These are phyloP conservation scores for Novymonas esmeraldas DNA, from an alignment of 208 protist genomes.

Conservation along the genomic window DNA sequence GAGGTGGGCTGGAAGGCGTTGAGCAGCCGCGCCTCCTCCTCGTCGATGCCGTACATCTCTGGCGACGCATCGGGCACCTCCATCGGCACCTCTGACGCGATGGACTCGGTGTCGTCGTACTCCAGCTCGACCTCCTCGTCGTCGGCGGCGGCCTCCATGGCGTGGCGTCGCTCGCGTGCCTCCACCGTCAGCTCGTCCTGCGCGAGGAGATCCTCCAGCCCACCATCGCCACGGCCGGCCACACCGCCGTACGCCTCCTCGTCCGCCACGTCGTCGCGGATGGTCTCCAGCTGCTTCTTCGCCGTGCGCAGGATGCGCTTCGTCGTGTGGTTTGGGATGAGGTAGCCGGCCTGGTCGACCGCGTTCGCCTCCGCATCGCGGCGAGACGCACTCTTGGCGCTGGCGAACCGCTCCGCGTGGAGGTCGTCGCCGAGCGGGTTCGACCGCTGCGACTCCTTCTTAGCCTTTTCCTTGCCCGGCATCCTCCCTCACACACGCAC, in stretches of 20 bases:
- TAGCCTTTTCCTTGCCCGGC: slow-evolving; percentile 51
- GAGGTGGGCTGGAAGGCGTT: slow-evolving; percentile 89
- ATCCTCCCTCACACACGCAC: too few relatives aligned
- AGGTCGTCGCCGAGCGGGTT: slow-evolving; percentile 87
- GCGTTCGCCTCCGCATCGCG: slow-evolving; percentile 33
- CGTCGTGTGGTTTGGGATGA: slow-evolving; percentile 75
- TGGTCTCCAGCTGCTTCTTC: slow-evolving; percentile 65
- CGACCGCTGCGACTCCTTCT: slow-evolving; percentile 37
- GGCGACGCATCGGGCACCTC: slow-evolving; percentile 63
- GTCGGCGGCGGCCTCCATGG: slow-evolving; percentile 49
- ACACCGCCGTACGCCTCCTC: slow-evolving; percentile 23
- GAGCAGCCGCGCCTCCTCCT: slow-evolving; percentile 88
- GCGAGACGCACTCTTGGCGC: slow-evolving; percentile 36
- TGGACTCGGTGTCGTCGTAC: slow-evolving; percentile 83
- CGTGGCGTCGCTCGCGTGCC: slow-evolving; percentile 12
- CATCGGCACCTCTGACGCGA: slow-evolving; percentile 77
- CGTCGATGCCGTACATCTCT: slow-evolving; percentile 87
- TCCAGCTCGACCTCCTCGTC: slow-evolving; percentile 65
- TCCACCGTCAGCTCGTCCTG: slow-evolving; percentile 21
- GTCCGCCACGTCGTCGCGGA: slow-evolving; percentile 47
- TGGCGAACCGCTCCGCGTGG: slow-evolving; percentile 82
- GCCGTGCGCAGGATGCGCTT: slow-evolving; percentile 81
- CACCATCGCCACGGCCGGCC: slow-evolving; percentile 5
- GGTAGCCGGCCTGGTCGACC: slow-evolving; percentile 55
- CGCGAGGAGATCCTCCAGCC: slow-evolving; percentile 23